Percentiles rank a stretch among this genome's conserved stretches.
Evolutionary conservation across 2,329 filamentous ascomycete genomes (phyloP).

Genomic region (Verticillium klebahnii): DNA sequence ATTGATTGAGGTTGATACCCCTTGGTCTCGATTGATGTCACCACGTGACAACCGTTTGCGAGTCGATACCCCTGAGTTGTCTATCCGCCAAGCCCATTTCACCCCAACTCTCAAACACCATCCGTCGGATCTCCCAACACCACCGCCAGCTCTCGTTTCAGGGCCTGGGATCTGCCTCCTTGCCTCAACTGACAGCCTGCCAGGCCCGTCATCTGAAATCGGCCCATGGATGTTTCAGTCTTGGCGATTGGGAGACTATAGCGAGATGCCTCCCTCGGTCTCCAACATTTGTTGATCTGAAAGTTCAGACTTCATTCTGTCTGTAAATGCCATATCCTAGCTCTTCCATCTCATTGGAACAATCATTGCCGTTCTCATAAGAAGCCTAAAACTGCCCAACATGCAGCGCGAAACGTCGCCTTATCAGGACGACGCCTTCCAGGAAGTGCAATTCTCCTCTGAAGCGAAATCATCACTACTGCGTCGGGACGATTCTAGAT

Average conservation of each 20-base stretch:
- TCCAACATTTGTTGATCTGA: background rate
- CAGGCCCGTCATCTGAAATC: background rate
- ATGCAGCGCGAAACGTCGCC: background rate
- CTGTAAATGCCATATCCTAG: background rate
- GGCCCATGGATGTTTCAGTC: background rate
- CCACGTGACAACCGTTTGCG: background rate
- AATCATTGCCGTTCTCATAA: background rate
- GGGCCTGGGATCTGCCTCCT: background rate
- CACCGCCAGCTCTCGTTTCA: background rate
- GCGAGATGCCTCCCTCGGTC: background rate
- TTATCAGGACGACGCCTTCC: background rate
- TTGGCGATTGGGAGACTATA: background rate
- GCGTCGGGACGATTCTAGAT: constrained; percentile 6
- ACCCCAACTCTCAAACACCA: background rate
- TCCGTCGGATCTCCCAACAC: background rate
- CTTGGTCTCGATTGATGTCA: background rate
- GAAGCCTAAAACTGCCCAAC: background rate
- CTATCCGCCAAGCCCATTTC: background rate
- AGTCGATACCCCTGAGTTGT: background rate
- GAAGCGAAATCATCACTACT: background rate
- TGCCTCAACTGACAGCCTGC: background rate
- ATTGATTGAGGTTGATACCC: background rate
- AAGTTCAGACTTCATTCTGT: background rate
- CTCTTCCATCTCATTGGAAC: background rate
- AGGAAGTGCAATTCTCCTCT: background rate